Evolutionary conservation across 768 basidiomycete species (phyloP).

Genomic region (Coprinellus aureogranulatus): DNA sequence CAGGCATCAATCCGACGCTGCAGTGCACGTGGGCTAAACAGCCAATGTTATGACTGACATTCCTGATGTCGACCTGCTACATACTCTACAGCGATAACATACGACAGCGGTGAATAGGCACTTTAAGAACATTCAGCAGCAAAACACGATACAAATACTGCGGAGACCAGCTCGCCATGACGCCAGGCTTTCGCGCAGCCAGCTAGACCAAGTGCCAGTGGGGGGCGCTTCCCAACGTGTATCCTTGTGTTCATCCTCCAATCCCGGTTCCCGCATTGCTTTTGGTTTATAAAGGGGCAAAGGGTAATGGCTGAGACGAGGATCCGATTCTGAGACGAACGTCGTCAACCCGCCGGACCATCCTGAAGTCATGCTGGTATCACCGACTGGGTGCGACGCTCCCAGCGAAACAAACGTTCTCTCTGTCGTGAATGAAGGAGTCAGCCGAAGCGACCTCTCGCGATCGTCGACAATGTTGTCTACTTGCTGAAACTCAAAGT

Average conservation of each 20-base stretch:
- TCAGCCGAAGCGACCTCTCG: constrained; percentile 23
- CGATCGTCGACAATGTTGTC: not conserved
- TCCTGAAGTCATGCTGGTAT: constrained; percentile 20
- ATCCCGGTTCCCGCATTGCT: not conserved
- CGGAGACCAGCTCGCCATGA: not conserved
- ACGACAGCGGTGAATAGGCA: not conserved
- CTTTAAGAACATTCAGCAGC: not conserved
- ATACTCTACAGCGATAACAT: not conserved
- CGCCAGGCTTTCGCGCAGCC: not conserved
- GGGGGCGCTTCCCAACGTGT: not conserved
- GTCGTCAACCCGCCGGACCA: constrained; percentile 28
- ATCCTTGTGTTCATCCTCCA: not conserved
- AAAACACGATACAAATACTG: not conserved
- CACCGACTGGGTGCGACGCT: constrained; percentile 7
- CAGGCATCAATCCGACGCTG: constrained; percentile 1
- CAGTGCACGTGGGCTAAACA: constrained; percentile 1
- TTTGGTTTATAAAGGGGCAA: not conserved
- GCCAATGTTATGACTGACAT: constrained; percentile 1
- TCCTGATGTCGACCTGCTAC: not conserved
- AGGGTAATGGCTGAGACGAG: not conserved
- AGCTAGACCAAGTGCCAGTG: no score
- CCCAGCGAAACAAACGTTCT: constrained; percentile 32
- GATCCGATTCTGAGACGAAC: constrained; percentile 2
- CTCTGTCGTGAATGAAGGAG: constrained; percentile 35
- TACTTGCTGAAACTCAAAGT: not conserved